Evolutionary conservation across 768 basidiomycete genomes (phyloP).

Genomic region (Coprinopsis sp.): DNA sequence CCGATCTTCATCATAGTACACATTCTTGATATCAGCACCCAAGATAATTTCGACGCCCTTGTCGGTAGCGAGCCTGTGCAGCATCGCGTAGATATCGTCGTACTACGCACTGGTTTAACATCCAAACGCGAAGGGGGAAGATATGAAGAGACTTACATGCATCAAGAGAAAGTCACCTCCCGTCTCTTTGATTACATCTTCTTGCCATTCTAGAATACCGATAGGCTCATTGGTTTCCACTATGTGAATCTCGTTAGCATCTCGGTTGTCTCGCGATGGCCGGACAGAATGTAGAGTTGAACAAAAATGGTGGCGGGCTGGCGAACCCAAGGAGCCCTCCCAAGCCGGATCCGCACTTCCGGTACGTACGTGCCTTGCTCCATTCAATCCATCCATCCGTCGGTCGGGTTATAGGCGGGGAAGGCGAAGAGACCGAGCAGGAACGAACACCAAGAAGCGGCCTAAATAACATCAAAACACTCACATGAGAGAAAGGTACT

Average conservation of each 20-base stretch:
- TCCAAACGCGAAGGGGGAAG: not conserved
- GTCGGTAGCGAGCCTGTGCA: slow-evolving; percentile 37
- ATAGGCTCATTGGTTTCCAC: slow-evolving; percentile 41
- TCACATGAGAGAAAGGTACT: slow-evolving; percentile 32
- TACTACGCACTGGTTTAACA: slow-evolving; percentile 28
- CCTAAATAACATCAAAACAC: slow-evolving; percentile 11
- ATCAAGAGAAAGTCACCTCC: slow-evolving; percentile 48
- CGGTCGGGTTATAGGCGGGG: too few species aligned
- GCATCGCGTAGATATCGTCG: slow-evolving; percentile 39
- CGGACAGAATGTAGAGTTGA: not conserved
- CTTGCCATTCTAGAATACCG: slow-evolving; percentile 45
- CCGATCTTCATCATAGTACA: slow-evolving; percentile 24
- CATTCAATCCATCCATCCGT: too few species aligned
- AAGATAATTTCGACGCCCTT: slow-evolving; percentile 37
- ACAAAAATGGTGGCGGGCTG: too few species aligned
- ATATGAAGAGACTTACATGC: slow-evolving; percentile 32
- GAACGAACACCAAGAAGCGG: not conserved
- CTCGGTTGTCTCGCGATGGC: not conserved
- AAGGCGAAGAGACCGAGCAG: not conserved
- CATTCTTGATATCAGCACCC: slow-evolving; percentile 23
- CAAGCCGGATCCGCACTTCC: too few species aligned
- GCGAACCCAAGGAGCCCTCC: too few species aligned
- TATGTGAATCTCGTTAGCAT: slow-evolving; percentile 17
- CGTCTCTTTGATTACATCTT: slow-evolving; percentile 42
- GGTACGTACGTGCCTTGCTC: too few species aligned